phyloP scores from a whole-genome alignment of 2,329 filamentous ascomycete genomes.

The Fonsecaea nubica region DNA sequence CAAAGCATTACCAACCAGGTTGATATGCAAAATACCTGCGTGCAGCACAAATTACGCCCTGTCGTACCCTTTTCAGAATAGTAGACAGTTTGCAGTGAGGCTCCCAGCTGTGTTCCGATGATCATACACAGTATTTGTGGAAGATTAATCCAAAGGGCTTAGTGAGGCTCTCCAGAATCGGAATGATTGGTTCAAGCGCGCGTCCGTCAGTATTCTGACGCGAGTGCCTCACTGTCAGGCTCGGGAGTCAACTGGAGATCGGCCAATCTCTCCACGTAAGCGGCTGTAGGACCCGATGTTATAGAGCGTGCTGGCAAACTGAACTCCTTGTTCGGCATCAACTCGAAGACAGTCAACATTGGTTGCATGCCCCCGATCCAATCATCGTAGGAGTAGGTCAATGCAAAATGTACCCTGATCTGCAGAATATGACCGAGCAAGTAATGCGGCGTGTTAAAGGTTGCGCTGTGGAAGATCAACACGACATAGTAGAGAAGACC shows the following conservation, averaged over 20 bases:
- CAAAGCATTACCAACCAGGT: not conserved
- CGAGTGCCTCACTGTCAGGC: not conserved
- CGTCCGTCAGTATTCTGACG: not conserved
- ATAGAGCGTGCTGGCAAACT: not conserved
- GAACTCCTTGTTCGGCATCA: conserved; percentile 8
- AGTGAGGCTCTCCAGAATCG: not conserved
- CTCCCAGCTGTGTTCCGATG: not conserved
- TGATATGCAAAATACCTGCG: not conserved
- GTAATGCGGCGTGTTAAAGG: conserved; percentile 27
- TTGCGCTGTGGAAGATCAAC: conserved; percentile 28
- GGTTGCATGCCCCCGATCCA: conserved; percentile 28
- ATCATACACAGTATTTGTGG: not conserved
- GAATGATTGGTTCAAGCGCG: not conserved
- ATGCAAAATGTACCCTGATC: conserved; percentile 21
- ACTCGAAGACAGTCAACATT: conserved; percentile 24
- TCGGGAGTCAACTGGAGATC: not conserved
- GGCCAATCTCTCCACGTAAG: conserved; percentile 5
- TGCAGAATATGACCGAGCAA: conserved; percentile 19
- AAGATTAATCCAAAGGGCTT: not conserved
- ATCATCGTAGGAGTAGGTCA: conserved; percentile 27
- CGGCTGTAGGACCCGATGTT: not conserved
- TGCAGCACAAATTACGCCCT: not conserved
- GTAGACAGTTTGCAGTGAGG: not conserved
- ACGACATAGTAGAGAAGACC: conserved; percentile 29
- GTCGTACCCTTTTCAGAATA: not conserved